These are phyloP conservation scores for Raffaelea albimanens DNA, from an alignment of 2,329 filamentous ascomycete genomes.

Conservation along the genomic window DNA sequence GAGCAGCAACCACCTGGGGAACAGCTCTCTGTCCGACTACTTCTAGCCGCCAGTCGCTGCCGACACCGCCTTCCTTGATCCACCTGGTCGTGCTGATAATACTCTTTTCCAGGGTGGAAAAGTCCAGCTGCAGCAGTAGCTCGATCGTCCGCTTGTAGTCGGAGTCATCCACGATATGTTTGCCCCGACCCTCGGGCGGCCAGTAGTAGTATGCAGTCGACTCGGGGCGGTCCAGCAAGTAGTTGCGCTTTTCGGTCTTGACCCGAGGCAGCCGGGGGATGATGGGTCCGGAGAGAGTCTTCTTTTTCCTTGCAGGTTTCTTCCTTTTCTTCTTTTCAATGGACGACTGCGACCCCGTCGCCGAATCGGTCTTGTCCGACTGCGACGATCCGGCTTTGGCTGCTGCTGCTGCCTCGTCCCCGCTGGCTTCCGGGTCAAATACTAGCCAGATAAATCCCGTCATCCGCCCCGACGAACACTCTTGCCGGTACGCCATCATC, in stretches of 20 bases:
- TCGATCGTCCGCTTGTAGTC: conserved; percentile 61
- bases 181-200: conserved; percentile 52
- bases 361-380: not conserved
- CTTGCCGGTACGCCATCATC: conserved; percentile 92
- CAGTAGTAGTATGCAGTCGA: conserved; percentile 56
- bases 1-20: conserved; percentile 16
- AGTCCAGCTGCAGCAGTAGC: conserved; percentile 64
- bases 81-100: conserved; percentile 58
- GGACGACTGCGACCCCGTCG: not conserved
- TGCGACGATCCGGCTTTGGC: not conserved
- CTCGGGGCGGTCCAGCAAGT: conserved; percentile 38
- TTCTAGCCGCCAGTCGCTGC: conserved; percentile 40
- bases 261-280: conserved; percentile 53
- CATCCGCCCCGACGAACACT: conserved; percentile 84
- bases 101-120: conserved; percentile 55
- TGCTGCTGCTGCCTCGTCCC: not conserved
- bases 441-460: conserved; percentile 95
- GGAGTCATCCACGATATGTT: conserved; percentile 51
- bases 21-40: conserved; percentile 31
- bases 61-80: conserved; percentile 55
- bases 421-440: conserved; percentile 45
- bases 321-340: conserved; percentile 19
- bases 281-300: conserved; percentile 48
- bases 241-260: conserved; percentile 47
- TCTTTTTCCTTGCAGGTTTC: conserved; percentile 34